phyloP scores from a whole-genome alignment of 352 stramenopile genomes.

The Globisporangium sylvaticum region DNA sequence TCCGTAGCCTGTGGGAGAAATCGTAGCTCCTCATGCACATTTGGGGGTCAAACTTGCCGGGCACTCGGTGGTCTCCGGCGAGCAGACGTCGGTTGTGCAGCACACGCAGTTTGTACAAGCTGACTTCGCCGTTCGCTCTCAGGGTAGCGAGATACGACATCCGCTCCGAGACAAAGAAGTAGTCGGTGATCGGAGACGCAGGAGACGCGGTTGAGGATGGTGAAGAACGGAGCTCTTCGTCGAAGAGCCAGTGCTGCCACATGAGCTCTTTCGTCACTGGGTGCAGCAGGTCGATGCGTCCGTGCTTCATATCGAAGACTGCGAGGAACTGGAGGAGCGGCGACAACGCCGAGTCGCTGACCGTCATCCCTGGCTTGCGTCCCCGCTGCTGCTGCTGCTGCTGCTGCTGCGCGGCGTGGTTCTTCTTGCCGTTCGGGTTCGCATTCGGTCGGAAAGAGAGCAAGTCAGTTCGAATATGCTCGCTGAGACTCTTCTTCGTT shows the following conservation, averaged over 20 bases:
- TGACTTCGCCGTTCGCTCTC: conserved; percentile 3
- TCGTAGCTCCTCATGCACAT: not conserved
- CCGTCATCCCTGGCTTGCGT: not conserved
- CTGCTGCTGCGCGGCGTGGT: not conserved
- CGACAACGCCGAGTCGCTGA: not conserved
- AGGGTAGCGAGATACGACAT: conserved; percentile 13
- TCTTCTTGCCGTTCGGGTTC: conserved; percentile 13
- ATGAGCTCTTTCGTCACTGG: conserved; percentile 16
- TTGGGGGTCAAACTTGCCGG: not conserved
- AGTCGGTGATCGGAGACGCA: conserved; percentile 9
- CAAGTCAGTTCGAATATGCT: conserved; percentile 4
- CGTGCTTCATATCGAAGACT: not conserved
- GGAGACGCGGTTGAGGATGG: not conserved
- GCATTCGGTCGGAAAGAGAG: conserved; percentile 10
- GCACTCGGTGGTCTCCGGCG: conserved; percentile 10
- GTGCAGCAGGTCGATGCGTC: conserved; percentile 7
- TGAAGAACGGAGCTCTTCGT: not conserved
- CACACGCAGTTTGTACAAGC: conserved; percentile 18
- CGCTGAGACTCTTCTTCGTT: not conserved
- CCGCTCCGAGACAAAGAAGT: conserved; percentile 17
- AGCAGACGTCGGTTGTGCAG: conserved; percentile 18
- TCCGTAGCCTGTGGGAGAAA: not conserved
- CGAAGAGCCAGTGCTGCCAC: conserved; percentile 13
- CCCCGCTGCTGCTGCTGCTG: not conserved
- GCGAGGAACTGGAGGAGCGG: conserved; percentile 13